Percentiles rank a stretch among this genome's conserved stretches.
phyloP scores from a whole-genome alignment of 805 yeast genomes.

The Schwanniomyces yamadae region DNA sequence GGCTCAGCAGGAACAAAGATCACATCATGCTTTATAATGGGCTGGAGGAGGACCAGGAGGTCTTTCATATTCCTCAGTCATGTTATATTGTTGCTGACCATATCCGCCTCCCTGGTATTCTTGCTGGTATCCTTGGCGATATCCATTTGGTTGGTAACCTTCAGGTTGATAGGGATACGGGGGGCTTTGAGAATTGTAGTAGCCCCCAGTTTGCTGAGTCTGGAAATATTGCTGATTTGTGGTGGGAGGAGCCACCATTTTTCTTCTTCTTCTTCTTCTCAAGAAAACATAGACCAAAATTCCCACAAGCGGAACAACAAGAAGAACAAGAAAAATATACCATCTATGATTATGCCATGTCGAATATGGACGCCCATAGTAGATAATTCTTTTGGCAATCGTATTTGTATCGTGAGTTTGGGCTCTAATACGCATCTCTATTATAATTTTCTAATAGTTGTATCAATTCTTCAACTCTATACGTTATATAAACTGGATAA shows the following conservation, averaged over 20 bases:
- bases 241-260: conserved; percentile 3
- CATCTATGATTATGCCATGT: conserved; percentile 14
- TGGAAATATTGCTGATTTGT: conserved; percentile 15
- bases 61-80: conserved; percentile 7
- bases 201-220: conserved; percentile 13
- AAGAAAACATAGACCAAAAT: conserved; percentile 5
- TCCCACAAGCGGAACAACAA: conserved; percentile 11
- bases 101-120: no score
- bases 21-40: no score
- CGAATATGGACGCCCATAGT: no score
- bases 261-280: conserved; percentile 8
- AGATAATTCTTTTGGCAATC: no score
- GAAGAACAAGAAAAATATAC: conserved; percentile 13
- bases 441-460: no score
- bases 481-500: no score
- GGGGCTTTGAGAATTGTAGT: conserved; percentile 5
- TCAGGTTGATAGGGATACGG: conserved; percentile 4
- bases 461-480: no score
- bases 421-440: no score
- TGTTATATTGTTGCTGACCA: no score
- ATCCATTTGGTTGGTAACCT: conserved; percentile 8
- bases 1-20: no score
- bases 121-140: conserved; percentile 6
- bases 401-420: no score
- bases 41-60: conserved; percentile 21